These are phyloP conservation scores for Alnus glutinosa DNA, from an alignment of 306 rosid genomes.

Conservation along the genomic window DNA sequence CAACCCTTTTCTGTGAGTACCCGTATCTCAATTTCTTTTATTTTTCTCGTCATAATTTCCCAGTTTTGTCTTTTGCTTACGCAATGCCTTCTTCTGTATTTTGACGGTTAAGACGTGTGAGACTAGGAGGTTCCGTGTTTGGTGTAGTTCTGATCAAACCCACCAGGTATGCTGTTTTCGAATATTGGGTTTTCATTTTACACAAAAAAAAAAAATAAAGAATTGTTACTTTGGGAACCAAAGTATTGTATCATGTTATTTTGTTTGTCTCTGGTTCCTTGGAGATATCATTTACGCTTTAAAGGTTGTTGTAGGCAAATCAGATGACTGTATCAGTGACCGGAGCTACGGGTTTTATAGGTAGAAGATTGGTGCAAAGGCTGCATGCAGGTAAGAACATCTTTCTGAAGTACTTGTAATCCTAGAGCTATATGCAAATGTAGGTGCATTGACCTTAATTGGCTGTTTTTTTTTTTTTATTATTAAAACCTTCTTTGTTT, in stretches of 20 bases:
- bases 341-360: conserved; percentile 97
- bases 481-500: neutral
- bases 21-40: conserved; percentile 12
- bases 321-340: conserved; percentile 79
- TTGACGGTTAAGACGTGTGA: conserved; percentile 30
- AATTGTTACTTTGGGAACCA: neutral
- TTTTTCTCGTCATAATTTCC: neutral
- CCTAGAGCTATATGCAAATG: neutral
- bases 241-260: conserved; percentile 1
- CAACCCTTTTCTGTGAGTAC: conserved; percentile 50
- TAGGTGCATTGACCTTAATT: conserved; percentile 3
- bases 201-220: neutral
- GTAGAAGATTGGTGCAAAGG: conserved; percentile 88
- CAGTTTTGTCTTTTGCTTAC: conserved; percentile 8
- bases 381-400: conserved; percentile 66
- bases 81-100: neutral
- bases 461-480: neutral
- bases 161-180: conserved; percentile 47
- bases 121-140: conserved; percentile 48
- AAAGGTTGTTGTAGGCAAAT: conserved; percentile 52
- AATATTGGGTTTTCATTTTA: neutral
- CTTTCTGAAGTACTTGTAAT: neutral
- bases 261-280: conserved; percentile 27
- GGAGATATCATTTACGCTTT: conserved; percentile 35
- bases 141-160: conserved; percentile 49